Base-by-base conservation (phyloP, 192 early-diverging fungal genomes). In the Spinellus fusiger region DNA sequence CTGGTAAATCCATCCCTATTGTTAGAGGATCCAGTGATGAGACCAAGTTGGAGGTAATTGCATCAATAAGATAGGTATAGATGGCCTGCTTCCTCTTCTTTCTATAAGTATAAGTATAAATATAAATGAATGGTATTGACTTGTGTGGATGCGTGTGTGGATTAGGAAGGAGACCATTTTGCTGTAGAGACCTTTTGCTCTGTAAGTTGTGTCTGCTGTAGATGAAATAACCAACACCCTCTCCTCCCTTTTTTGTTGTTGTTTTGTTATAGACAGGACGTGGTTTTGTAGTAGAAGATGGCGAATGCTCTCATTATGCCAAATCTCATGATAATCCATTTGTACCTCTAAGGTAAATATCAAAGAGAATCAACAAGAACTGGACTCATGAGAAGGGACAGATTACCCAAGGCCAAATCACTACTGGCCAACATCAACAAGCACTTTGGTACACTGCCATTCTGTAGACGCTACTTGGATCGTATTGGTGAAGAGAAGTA, bases 401-500 rank as follows among this genome's bases (percentile, higher is more conserved):
- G 87, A 29, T 64, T 92, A 6, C 81, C 87, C 15, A 80, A 80
- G 27, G 86, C 93, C 7, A 92, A 91, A 71, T 66, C 74, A 29
- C 73, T 95, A 15, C 65, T 94, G n/a, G 76, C 73, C 56, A 85
- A 86, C 22, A 93, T 99, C 69, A 88, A 85, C 59, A 88, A 89
- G 65, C 80, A 90, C 71, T 98, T 96, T 81, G 92, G 93, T 29
- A 95, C 96, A 10, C 74, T 98, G 38, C 87, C 94, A 22, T 97
- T 94, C 80, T 98, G 95, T 69, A 87, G 94, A 53, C 74, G 96
- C 40, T 99, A 98, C 72, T 69, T 99, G 51, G 96, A 99, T 73
- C 87, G 95, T 23, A 59, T 93, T 52, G 95, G 95, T 20, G 96
- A 99, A 73, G 77, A 77, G 18, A 93, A 93, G 64, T 95, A 99